Percentiles rank a stretch among this genome's conserved stretches.
Evolutionary conservation across 148 eudicot genomes (phyloP).

Genomic region (Polygonum maritimum): DNA sequence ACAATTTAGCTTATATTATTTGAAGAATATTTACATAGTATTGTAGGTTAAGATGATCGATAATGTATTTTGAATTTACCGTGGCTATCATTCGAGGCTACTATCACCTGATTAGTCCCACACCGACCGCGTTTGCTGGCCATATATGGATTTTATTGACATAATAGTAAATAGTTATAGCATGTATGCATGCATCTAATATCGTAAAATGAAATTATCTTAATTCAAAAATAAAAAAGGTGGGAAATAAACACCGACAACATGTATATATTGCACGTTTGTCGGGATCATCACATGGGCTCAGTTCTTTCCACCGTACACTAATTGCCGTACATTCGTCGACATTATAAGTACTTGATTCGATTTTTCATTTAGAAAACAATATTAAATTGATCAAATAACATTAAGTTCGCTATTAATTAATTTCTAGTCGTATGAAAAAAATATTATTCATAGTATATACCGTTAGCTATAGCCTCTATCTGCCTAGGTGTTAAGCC

Average conservation of each 20-base stretch:
- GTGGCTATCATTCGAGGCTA: too few relatives aligned
- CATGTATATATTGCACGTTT: not conserved
- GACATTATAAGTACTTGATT: not conserved
- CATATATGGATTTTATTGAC: too few relatives aligned
- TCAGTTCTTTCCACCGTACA: constrained; percentile 2
- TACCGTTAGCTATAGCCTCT: too few relatives aligned
- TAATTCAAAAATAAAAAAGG: not conserved
- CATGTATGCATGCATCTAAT: not conserved
- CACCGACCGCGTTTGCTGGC: too few relatives aligned
- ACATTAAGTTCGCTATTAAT: not conserved
- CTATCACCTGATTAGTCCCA: too few relatives aligned
- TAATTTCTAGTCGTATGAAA: not conserved
- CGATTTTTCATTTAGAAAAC: not conserved
- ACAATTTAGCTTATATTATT: too few relatives aligned
- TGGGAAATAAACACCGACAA: not conserved
- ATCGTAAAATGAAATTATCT: not conserved
- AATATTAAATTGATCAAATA: not conserved
- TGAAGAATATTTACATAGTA: too few relatives aligned
- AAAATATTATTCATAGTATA: too few relatives aligned
- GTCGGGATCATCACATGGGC: not conserved
- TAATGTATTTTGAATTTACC: too few relatives aligned
- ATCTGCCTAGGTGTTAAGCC: too few relatives aligned
- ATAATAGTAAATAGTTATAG: too few relatives aligned
- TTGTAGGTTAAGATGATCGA: too few relatives aligned
- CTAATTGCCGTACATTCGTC: not conserved